Base-by-base conservation (phyloP, 2,329 filamentous ascomycete species). In the Botrytis hyacinthi region DNA sequence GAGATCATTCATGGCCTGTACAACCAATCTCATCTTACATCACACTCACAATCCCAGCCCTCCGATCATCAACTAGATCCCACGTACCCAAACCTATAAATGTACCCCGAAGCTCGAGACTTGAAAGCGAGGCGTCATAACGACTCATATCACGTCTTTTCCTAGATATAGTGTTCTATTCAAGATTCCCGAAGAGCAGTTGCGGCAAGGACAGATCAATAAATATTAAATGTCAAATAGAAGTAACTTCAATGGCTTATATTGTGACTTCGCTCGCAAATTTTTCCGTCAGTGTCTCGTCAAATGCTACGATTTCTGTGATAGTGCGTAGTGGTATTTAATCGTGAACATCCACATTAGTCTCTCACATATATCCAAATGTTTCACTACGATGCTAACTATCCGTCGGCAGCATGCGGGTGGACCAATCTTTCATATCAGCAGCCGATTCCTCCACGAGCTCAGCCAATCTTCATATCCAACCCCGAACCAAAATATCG, bases 131-230 rank as follows among this genome's bases (percentile, higher is more conserved):
- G n/a, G 6, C 18, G 14, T 18, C 7, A 29, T 2, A n/a, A 54
- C 5, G 5, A 16, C n/a, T 54, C 51, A 29, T 16, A 3, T 57
- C n/a, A 57, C 51, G 7, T 57, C 3, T 57, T 29, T 6, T 7
- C 3, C 5, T 0, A 54, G 12, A 29, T 29, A 18, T 14, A 3
- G n/a, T n/a, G 12, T n/a, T 54, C 1, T 16, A 29, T 29, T 29
- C 1, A 0, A 29, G 1, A 54, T 16, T 0, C n/a, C 14, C n/a
- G 1, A 29, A 29, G 0, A 29, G n/a, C 26, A 18, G 6, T 1
- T 2, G 14, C 8, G 6, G 51, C 6, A 54, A 54, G n/a, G 14
- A 6, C n/a, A 4, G 5, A 54, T 54, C 51, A 29, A 54, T 1
- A 29, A 1, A 16, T 54, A 1, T 29, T 0, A 29, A 8, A 29